Base-by-base conservation (phyloP, 129 eudicot genomes). In the Tanacetum coccineum region DNA sequence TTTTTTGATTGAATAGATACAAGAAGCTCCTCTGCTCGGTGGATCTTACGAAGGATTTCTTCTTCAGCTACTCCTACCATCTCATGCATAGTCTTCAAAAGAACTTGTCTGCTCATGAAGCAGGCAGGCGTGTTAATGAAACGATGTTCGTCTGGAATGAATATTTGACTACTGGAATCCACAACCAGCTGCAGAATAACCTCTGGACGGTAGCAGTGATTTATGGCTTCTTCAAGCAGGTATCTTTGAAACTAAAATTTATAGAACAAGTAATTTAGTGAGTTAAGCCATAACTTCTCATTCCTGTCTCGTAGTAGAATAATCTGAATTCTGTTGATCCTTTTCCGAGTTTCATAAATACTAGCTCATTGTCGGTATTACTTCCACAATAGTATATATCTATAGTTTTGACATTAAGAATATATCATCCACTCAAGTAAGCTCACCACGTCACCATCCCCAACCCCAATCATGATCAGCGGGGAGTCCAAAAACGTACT, bases 21-120 rank as follows among this genome's bases (percentile, higher is more conserved):
- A 87, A 76, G 90, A 89, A 89, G 93, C 97, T 94, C 58, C 85
- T 94, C 18, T 72, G 87, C 85, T 62, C 83, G 6, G 85, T 94
- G 93, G 95, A 94, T 68, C 95, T 89, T 67, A 89, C 94, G n/a
- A 94, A 84, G 88, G 99, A 87, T 85, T 94, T 94, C 97, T 94
- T 46, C 72, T 94, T 82, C 80, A 94, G 99, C 88, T 87, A 94
- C 84, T 86, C 97, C 59, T 94, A 94, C 76, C 79, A 79, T 77
- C 78, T 89, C 62, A 94, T 89, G 99, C 83, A 78, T 67, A 89
- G 88, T 69, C 81, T 94, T 72, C 99, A 94, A 79, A 94, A 87
- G 81, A 94, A 94, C 72, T 76, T 87, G 45, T 72, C 81, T 66
- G 62, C 79, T 70, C 75, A 67, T 56, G 81, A 74, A 64, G 54